A percentile compares a stretch with the other conserved stretches of the same genome.
Conservation (phyloP, 2,329 filamentous ascomycete genomes). For the Aspergillus sp. region DNA sequence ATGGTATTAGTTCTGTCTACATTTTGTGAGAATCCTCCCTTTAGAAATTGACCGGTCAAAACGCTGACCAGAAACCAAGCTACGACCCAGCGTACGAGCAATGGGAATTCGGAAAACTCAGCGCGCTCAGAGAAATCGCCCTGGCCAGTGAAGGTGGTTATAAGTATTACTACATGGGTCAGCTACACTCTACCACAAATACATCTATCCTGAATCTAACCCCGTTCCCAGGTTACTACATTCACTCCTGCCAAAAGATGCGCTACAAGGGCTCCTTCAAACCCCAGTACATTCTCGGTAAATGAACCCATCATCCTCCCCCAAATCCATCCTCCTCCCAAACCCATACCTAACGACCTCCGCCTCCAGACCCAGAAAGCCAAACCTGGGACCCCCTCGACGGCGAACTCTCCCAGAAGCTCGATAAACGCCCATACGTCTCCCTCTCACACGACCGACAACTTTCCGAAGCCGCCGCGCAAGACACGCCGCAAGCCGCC, state of each 20-base stretch:
- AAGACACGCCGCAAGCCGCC: conserved; percentile 1
- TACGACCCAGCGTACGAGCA: conserved; percentile 62
- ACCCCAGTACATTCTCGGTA: conserved; percentile 52
- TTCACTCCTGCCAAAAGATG: conserved; percentile 57
- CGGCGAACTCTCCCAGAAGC: conserved; percentile 39
- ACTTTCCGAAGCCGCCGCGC: background rate
- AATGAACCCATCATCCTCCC: conserved; percentile 6
- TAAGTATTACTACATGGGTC: conserved; percentile 65
- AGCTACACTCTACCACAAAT: conserved; percentile 3
- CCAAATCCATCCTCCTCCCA: too few relatives aligned
- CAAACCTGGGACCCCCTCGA: conserved; percentile 46
- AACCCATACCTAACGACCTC: background rate
- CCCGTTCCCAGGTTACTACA: conserved; percentile 55
- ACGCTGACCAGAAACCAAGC: conserved; percentile 26
- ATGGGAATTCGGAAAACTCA: conserved; percentile 64
- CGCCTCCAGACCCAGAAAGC: conserved; percentile 45
- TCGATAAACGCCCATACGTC: conserved; percentile 45
- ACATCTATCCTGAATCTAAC: background rate
- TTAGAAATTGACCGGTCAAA: too few relatives aligned
- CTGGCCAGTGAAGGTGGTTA: conserved; percentile 57
- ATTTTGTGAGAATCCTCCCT: conserved; percentile 40
- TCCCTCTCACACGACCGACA: conserved; percentile 43
- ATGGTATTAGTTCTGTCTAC: conserved; percentile 51
- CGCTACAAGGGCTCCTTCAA: conserved; percentile 49
- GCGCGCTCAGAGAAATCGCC: conserved; percentile 59